phyloP scores from a whole-genome alignment of 139 green algal species.

The Gonium pectorale region DNA sequence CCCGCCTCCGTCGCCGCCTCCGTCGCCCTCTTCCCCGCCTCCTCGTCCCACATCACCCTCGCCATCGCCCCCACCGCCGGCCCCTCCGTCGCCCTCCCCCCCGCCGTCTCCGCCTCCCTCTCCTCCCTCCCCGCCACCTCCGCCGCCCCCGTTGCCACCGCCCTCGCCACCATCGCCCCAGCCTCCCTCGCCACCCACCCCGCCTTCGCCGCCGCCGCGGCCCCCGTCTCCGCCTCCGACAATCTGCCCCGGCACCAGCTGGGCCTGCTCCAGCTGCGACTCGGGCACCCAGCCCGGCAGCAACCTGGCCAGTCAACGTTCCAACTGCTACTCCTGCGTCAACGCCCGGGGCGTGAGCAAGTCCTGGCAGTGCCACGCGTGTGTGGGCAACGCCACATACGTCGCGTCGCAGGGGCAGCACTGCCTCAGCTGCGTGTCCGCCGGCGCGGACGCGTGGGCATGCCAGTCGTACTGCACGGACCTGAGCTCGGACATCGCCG shows the following conservation, averaged over 20 bases:
- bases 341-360: background rate
- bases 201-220: background rate
- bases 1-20: background rate
- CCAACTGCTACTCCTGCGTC: slow-evolving; percentile 11
- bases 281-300: background rate
- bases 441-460: slow-evolving; percentile 7
- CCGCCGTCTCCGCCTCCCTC: background rate
- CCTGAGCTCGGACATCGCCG: background rate
- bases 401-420: background rate
- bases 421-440: background rate
- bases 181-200: background rate
- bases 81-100: background rate
- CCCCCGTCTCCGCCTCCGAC: background rate
- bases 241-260: background rate
- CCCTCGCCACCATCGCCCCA: background rate
- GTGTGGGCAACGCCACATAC: background rate
- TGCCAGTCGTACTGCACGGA: slow-evolving; percentile 14
- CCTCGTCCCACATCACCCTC: background rate
- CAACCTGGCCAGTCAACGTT: background rate
- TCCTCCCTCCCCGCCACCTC: background rate
- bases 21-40: background rate
- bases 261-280: slow-evolving; percentile 8
- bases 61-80: background rate
- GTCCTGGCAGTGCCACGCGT: slow-evolving; percentile 4
- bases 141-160: background rate